A percentile compares a stretch with the other conserved stretches of the same genome.
Conservation (phyloP, 257 asterid genomes). For the Petunia secreta region DNA sequence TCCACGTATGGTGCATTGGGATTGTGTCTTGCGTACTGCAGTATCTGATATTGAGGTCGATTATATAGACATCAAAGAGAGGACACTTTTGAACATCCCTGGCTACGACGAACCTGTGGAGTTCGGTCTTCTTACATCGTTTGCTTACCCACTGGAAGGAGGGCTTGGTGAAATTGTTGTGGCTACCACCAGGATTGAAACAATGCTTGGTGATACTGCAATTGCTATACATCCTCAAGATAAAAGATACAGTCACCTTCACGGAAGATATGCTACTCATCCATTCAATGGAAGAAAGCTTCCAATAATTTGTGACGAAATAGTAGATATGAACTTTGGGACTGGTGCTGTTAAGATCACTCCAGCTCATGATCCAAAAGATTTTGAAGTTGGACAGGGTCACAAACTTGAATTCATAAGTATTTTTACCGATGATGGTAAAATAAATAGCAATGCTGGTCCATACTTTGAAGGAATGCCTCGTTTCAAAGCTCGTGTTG, state of each 20-base stretch:
- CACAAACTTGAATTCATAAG: slow-evolving; percentile 79
- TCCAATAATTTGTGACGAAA: slow-evolving; percentile 81
- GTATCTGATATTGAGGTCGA: slow-evolving; percentile 98
- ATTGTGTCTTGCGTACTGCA: slow-evolving; percentile 85
- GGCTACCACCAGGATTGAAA: slow-evolving; percentile 95
- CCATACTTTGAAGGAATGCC: slow-evolving; percentile 73
- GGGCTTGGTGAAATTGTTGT: slow-evolving; percentile 87
- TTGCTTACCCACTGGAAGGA: slow-evolving; percentile 94
- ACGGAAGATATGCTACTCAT: slow-evolving; percentile 79
- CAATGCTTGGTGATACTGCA: slow-evolving; percentile 98
- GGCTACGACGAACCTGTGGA: slow-evolving; percentile 75
- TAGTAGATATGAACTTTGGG: slow-evolving; percentile 86
- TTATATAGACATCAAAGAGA: slow-evolving; percentile 73
- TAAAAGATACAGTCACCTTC: slow-evolving; percentile 76
- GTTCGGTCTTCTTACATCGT: slow-evolving; percentile 91
- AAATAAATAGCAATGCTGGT: slow-evolving; percentile 89
- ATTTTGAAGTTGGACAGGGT: slow-evolving; percentile 95
- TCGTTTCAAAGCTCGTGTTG: slow-evolving; percentile 81
- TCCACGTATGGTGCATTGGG: slow-evolving; percentile 95
- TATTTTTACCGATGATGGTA: slow-evolving; percentile 93
- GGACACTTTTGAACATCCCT: slow-evolving; percentile 69
- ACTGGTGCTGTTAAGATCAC: slow-evolving; percentile 99
- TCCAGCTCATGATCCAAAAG: slow-evolving; percentile 99
- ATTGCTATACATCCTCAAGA: slow-evolving; percentile 95
- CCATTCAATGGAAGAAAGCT: slow-evolving; percentile 90